phyloP scores from a whole-genome alignment of 2,329 filamentous ascomycete species.

The Fusarium piperis region DNA sequence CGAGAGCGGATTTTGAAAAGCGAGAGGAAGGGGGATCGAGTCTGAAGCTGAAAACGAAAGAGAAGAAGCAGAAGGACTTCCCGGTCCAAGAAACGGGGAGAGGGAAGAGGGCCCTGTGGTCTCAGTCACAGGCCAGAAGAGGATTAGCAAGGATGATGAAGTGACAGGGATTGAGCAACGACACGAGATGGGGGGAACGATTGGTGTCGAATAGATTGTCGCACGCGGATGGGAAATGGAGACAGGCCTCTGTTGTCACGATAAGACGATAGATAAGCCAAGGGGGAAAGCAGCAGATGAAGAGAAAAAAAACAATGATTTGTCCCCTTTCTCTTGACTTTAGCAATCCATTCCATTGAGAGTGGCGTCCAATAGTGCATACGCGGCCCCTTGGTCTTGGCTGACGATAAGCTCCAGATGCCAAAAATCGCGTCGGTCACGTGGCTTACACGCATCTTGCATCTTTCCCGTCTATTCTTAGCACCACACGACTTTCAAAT shows the following conservation, averaged over 20 bases:
- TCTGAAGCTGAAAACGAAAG: slow-evolving; percentile 22
- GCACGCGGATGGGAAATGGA: slow-evolving; percentile 12
- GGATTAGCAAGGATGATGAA: slow-evolving; percentile 22
- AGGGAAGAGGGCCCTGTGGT: not conserved
- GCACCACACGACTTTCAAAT: not conserved
- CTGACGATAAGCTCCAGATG: not conserved
- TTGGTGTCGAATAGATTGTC: slow-evolving; percentile 30
- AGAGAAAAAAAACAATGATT: not conserved
- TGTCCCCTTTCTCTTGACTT: not conserved
- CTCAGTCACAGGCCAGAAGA: slow-evolving; percentile 20
- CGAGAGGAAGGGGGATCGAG: slow-evolving; percentile 16
- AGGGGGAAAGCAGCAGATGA: slow-evolving; percentile 2
- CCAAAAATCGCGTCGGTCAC: slow-evolving; percentile 15
- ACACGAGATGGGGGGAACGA: slow-evolving; percentile 34
- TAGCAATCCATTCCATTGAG: not conserved
- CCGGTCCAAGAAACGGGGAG: slow-evolving; percentile 1
- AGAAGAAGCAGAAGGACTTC: slow-evolving; percentile 12
- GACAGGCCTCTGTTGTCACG: slow-evolving; percentile 4
- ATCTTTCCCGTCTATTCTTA: slow-evolving; percentile 16
- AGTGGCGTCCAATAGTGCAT: slow-evolving; percentile 29
- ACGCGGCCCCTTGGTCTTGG: slow-evolving; percentile 17
- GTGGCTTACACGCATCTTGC: not conserved
- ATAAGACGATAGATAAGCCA: slow-evolving; percentile 24
- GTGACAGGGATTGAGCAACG: slow-evolving; percentile 23
- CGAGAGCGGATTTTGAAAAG: slow-evolving; percentile 10